Evolutionary conservation across 1,139 yeast species (phyloP), one percentile per base, ranked within the genome.

Genomic region (Blastobotrys buckinghamii): DNA sequence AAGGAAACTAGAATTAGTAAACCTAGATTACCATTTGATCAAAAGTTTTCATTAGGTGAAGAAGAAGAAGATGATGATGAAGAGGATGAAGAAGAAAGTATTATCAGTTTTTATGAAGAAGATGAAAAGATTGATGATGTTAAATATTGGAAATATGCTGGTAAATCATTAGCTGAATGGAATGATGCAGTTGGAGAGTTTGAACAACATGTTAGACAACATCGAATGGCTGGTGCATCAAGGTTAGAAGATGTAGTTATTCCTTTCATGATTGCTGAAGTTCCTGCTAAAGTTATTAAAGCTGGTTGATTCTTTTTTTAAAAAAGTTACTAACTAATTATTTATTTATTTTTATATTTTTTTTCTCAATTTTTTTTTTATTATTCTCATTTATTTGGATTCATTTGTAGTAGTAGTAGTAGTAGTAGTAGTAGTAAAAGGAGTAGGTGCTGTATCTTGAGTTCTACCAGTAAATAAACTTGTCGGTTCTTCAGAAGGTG

Each of bases 101-200:
- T 26, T 39, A 9, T 41, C 10, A 12, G n/a, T 29, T 13, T 12
- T 12, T 29, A 29, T 29, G 12, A 29, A 12, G 49, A 45, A 17
- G 38, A 22, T 24, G 27, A 20, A 7, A 39, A 29, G 8, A 39
- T 45, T 4, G 60, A 58, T 38, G 59, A 63, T 41, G 54, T 60
- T 48, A 53, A 61, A 48, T 54, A 55, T 47, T 69, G 71, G 70
- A 63, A 67, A 46, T 66, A 77, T 52, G 69, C 82, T 29, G 90
- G 89, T 8, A 74, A 79, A 50, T 72, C 85, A n/a, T 62, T 84
- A 48, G 78, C 79, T 53, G 92, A 84, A 59, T 81, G 88, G 82
- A 75, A 76, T 49, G 48, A 56, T 2, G 65, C 74, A 35, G 81
- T 82, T 27, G 70, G 72, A 2, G 86, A 82, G 59, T 82, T 80